Percentiles rank a stretch among this genome's conserved stretches.
These are phyloP conservation scores for Tuber brumale DNA, from an alignment of 495 filamentous ascomycete genomes.

Conservation along the genomic window DNA sequence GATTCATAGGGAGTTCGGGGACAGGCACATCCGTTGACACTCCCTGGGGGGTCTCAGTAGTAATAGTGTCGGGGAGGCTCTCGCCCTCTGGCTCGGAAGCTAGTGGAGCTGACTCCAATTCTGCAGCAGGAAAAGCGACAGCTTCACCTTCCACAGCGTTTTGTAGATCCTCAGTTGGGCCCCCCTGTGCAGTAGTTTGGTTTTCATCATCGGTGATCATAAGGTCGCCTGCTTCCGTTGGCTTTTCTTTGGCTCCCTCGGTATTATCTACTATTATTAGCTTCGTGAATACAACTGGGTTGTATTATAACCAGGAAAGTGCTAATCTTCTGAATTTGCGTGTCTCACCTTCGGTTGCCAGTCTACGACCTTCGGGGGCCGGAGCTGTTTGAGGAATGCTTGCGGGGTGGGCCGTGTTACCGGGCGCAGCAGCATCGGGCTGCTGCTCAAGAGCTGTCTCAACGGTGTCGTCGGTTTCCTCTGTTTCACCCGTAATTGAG, in stretches of 20 bases:
- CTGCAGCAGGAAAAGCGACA: neutral
- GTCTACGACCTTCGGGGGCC: neutral
- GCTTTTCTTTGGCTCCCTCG: neutral
- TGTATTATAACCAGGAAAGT: neutral
- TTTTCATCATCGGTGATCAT: neutral
- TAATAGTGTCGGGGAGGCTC: neutral
- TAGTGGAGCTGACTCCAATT: neutral
- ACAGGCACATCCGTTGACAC: neutral
- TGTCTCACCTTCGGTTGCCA: neutral
- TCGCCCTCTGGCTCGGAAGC: conserved; percentile 5
- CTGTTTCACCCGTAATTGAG: neutral
- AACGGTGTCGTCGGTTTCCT: neutral
- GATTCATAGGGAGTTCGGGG: conserved; percentile 1
- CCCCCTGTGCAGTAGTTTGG: neutral
- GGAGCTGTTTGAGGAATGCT: neutral
- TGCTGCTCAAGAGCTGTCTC: neutral
- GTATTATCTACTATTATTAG: neutral
- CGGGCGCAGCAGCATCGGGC: neutral
- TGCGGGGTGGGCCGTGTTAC: neutral
- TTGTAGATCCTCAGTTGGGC: neutral
- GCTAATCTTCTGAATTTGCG: neutral
- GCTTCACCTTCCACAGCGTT: neutral
- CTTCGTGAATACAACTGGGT: neutral
- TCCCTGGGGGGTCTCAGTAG: neutral
- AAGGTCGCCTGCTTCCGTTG: neutral